These are phyloP conservation scores for Syncephalastrum racemosum DNA, from an alignment of 371 early-diverging fungal species.

Conservation along the genomic window DNA sequence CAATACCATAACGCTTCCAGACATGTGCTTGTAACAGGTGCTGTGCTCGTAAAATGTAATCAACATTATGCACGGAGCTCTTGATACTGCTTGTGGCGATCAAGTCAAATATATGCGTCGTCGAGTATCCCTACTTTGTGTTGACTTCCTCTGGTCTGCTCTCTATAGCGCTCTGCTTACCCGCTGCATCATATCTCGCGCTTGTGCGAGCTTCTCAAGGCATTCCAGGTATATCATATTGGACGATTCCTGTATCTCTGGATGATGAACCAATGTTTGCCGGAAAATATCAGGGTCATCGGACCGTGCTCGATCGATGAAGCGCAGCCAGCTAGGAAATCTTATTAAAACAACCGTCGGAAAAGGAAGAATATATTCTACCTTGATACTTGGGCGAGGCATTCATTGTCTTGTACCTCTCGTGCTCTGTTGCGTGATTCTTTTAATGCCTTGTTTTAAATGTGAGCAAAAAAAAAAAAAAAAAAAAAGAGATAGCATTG, in stretches of 20 bases:
- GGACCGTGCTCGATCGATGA: conserved; percentile 13
- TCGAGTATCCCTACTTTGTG: not conserved
- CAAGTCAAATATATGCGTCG: not conserved
- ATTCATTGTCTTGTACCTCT: conserved; percentile 30
- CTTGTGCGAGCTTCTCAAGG: conserved; percentile 11
- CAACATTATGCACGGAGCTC: conserved; percentile 21
- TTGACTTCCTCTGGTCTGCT: not conserved
- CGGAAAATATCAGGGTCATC: not conserved
- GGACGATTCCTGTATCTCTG: conserved; percentile 4
- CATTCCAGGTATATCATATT: conserved; percentile 19
- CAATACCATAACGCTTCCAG: conserved; percentile 29
- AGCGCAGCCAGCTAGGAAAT: conserved; percentile 15
- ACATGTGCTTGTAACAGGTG: conserved; percentile 19
- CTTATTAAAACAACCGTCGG: not conserved
- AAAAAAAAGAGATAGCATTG: not conserved
- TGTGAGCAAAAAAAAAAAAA: not conserved
- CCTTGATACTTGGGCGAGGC: conserved; percentile 38
- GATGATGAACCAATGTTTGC: too few relatives aligned
- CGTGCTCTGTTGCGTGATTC: conserved; percentile 39
- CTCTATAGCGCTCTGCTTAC: not conserved
- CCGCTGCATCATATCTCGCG: conserved; percentile 19
- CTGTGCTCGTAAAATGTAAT: conserved; percentile 20
- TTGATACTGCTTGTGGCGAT: not conserved
- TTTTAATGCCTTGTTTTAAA: conserved; percentile 22
- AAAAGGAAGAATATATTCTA: conserved; percentile 4